Evolutionary conservation across 495 filamentous ascomycete genomes (phyloP).

Genomic region (Penicillium odoratum): DNA sequence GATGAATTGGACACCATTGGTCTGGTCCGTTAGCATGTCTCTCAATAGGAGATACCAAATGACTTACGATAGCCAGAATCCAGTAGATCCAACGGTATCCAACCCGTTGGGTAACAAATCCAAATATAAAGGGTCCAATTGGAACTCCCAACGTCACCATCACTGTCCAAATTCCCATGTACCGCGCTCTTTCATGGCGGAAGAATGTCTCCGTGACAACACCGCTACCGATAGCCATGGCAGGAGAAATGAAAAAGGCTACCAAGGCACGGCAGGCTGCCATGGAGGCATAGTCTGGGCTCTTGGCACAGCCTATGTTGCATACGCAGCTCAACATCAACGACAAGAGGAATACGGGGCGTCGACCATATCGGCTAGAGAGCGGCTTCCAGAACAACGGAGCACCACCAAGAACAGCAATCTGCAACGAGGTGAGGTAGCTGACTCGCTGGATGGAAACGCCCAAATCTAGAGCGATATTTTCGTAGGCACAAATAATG

Average conservation of each 20-base stretch:
- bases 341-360: constrained; percentile 53
- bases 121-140: constrained; percentile 49
- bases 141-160: constrained; percentile 56
- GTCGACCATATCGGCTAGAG: constrained; percentile 53
- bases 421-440: constrained; percentile 54
- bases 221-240: constrained; percentile 54
- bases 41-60: neutral
- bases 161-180: constrained; percentile 58
- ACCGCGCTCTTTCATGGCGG: constrained; percentile 45
- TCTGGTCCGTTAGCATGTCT: constrained; percentile 28
- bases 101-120: constrained; percentile 46
- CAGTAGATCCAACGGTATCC: constrained; percentile 48
- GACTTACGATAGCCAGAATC: constrained; percentile 46
- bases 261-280: constrained; percentile 51
- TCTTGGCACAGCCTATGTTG: constrained; percentile 48
- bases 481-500: constrained; percentile 54
- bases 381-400: constrained; percentile 58
- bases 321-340: constrained; percentile 44
- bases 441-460: constrained; percentile 45
- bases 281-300: constrained; percentile 42
- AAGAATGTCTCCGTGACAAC: constrained; percentile 57
- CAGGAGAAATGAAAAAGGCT: constrained; percentile 54
- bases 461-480: constrained; percentile 45
- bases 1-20: constrained; percentile 53
- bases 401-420: constrained; percentile 50